Conservation (phyloP, 371 early-diverging fungal species). For the Mortierella sp. region DNA sequence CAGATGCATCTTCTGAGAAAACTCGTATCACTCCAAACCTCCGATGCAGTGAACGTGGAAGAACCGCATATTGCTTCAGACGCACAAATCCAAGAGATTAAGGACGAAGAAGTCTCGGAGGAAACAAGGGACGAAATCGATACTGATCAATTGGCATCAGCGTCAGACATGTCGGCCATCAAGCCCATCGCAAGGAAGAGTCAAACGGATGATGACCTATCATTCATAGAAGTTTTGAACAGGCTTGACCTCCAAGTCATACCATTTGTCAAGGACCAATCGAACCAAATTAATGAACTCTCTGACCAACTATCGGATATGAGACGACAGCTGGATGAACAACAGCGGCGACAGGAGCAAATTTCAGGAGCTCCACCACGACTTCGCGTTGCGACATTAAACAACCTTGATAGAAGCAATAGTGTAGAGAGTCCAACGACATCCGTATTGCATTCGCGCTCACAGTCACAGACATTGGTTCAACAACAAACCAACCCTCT, state of each 20-base stretch:
- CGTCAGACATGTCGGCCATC: background rate
- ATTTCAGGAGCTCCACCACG: background rate
- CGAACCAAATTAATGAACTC: slow-evolving; percentile 32
- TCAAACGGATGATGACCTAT: slow-evolving; percentile 14
- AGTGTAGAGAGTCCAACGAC: slow-evolving; percentile 19
- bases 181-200: slow-evolving; percentile 6
- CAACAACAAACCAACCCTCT: slow-evolving; percentile 19
- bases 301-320: slow-evolving; percentile 43
- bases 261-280: slow-evolving; percentile 45
- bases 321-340: slow-evolving; percentile 43
- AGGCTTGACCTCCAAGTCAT: slow-evolving; percentile 43
- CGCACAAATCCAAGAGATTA: slow-evolving; percentile 8
- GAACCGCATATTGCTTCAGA: background rate
- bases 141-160: background rate
- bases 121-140: background rate
- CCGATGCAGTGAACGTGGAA: background rate
- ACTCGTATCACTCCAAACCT: slow-evolving; percentile 14
- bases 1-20: slow-evolving; percentile 42
- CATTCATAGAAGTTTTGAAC: slow-evolving; percentile 29
- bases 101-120: background rate
- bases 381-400: slow-evolving; percentile 9
- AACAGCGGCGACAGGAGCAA: slow-evolving; percentile 37
- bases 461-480: slow-evolving; percentile 20
- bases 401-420: slow-evolving; percentile 21
- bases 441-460: slow-evolving; percentile 5